phyloP scores from a whole-genome alignment of 2,329 filamentous ascomycete genomes.

The Bertia moriformis region DNA sequence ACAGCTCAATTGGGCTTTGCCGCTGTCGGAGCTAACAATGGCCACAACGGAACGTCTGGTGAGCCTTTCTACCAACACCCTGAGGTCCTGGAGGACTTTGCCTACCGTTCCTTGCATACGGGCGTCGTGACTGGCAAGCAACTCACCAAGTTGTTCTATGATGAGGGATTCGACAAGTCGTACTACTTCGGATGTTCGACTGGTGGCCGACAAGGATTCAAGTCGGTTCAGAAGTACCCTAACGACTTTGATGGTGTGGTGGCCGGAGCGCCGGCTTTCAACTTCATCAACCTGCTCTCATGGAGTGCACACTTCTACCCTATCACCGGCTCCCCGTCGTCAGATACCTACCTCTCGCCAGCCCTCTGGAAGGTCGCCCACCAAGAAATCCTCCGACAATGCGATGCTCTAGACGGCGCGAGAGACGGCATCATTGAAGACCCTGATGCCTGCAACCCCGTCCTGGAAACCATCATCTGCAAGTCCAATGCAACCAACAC shows the following conservation, averaged over 20 bases:
- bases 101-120: constrained; percentile 23
- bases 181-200: constrained; percentile 46
- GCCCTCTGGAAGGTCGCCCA: constrained; percentile 20
- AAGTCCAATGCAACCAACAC: constrained; percentile 13
- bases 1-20: constrained; percentile 8
- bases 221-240: constrained; percentile 34
- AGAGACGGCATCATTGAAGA: constrained; percentile 25
- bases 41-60: constrained; percentile 9
- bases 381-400: constrained; percentile 24
- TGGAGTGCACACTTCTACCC: constrained; percentile 27
- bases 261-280: constrained; percentile 27
- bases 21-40: constrained; percentile 9
- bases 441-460: constrained; percentile 20
- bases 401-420: constrained; percentile 28
- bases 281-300: constrained; percentile 11
- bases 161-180: constrained; percentile 17
- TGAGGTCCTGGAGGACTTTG: constrained; percentile 20
- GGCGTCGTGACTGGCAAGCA: constrained; percentile 31
- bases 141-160: constrained; percentile 31
- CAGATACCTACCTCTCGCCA: constrained; percentile 22
- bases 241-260: constrained; percentile 42
- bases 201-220: constrained; percentile 42
- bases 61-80: constrained; percentile 16
- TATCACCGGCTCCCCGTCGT: constrained; percentile 19
- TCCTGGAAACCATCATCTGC: constrained; percentile 18